Percentiles rank a stretch among this genome's conserved stretches.
Conservation (phyloP, 116 monocot genomes). For the Papilionanthe hybrid region DNA sequence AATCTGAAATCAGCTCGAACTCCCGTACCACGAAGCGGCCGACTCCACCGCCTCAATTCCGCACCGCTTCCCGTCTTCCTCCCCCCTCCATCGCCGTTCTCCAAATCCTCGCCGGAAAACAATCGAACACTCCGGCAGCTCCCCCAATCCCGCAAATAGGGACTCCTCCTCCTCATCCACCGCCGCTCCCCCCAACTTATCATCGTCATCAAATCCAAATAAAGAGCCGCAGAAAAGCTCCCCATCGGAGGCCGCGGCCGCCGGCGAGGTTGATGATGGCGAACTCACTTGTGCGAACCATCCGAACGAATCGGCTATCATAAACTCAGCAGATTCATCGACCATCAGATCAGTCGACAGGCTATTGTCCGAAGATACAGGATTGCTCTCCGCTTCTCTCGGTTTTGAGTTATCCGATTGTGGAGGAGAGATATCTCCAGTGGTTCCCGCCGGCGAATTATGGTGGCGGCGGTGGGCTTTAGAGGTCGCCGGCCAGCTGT, state of each 20-base stretch:
- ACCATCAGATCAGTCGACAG: constrained; percentile 9
- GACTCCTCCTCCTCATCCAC: constrained; percentile 12
- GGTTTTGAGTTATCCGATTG: neutral
- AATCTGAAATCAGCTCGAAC: neutral
- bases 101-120: constrained; percentile 16
- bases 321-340: neutral
- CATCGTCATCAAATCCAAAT: constrained; percentile 3
- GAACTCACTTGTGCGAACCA: constrained; percentile 26
- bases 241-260: neutral
- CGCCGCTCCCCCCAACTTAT: neutral
- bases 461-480: neutral
- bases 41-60: neutral
- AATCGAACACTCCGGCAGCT: constrained; percentile 23
- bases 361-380: neutral
- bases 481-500: constrained; percentile 11
- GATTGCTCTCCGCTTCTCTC: neutral
- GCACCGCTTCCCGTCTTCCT: neutral
- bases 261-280: constrained; percentile 9
- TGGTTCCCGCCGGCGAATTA: neutral
- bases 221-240: constrained; percentile 6
- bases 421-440: neutral
- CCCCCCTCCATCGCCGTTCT: constrained; percentile 4
- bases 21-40: neutral
- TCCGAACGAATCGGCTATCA: constrained; percentile 2
- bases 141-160: constrained; percentile 25